A percentile compares a stretch with the other conserved stretches of the same genome.
Evolutionary conservation across 2,329 filamentous ascomycete genomes (phyloP).

Genomic region (Fusarium heterosporum): DNA sequence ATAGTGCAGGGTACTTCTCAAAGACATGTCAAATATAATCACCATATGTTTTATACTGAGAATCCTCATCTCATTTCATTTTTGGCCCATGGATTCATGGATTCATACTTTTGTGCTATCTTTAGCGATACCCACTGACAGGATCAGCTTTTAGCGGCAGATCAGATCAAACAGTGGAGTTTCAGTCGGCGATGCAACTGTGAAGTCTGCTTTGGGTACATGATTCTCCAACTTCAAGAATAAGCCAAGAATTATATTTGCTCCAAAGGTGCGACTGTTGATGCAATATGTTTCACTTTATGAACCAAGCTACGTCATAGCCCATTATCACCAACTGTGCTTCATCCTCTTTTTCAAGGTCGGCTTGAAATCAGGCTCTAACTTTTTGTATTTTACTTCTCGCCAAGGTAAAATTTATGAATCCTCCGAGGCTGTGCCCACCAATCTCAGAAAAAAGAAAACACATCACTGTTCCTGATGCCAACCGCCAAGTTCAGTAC

Average conservation of each 20-base stretch:
- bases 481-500: not conserved
- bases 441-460: not conserved
- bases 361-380: not conserved
- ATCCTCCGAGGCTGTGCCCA: not conserved
- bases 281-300: slow-evolving; percentile 4
- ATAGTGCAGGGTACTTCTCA: too few species aligned
- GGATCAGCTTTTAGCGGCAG: slow-evolving; percentile 13
- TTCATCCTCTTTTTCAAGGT: not conserved
- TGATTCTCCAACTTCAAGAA: not conserved
- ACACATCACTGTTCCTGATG: not conserved
- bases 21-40: too few species aligned
- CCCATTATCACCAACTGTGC: not conserved
- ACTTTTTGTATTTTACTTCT: not conserved
- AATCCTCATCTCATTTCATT: too few species aligned
- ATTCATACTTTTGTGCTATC: not conserved
- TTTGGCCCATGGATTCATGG: not conserved
- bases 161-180: slow-evolving; percentile 7
- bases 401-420: not conserved
- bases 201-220: not conserved
- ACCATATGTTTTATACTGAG: too few species aligned
- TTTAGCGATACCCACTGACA: slow-evolving; percentile 1
- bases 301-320: slow-evolving; percentile 3
- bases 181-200: slow-evolving; percentile 1
- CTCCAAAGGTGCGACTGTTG: not conserved
- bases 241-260: not conserved